Evolutionary conservation across 257 asterid genomes (phyloP).

Genomic region (Solanum tarapatanum): DNA sequence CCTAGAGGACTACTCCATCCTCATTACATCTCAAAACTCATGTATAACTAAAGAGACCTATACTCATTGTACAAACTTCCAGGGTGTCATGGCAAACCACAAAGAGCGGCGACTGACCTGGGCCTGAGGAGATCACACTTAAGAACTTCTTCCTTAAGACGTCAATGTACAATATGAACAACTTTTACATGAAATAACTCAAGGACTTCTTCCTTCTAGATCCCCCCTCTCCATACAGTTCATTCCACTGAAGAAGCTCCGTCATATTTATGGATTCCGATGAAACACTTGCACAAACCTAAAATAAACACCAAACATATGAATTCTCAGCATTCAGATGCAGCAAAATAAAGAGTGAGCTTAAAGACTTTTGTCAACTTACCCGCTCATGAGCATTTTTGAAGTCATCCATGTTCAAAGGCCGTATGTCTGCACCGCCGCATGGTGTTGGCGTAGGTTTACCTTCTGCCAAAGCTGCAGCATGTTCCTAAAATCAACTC

Average conservation of each 20-base stretch:
- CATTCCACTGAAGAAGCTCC: slow-evolving; percentile 78
- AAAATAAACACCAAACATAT: not conserved
- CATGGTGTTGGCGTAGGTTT: slow-evolving; percentile 60
- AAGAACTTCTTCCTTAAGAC: not conserved
- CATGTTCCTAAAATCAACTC: slow-evolving; percentile 52
- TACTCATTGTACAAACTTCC: slow-evolving; percentile 27
- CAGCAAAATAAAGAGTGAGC: not conserved
- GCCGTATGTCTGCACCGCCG: slow-evolving; percentile 67
- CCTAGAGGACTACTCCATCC: slow-evolving; percentile 20
- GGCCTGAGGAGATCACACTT: not conserved
- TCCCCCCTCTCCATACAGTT: slow-evolving; percentile 80
- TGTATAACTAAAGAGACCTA: slow-evolving; percentile 21
- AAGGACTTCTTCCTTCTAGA: slow-evolving; percentile 59
- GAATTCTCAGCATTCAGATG: not conserved
- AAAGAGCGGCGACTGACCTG: not conserved
- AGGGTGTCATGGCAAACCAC: slow-evolving; percentile 13
- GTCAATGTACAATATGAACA: slow-evolving; percentile 3
- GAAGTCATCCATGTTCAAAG: slow-evolving; percentile 69
- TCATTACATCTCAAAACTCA: slow-evolving; percentile 25
- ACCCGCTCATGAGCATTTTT: slow-evolving; percentile 78
- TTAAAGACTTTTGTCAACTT: not conserved
- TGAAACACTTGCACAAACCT: slow-evolving; percentile 81
- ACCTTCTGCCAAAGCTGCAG: slow-evolving; percentile 66
- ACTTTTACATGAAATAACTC: slow-evolving; percentile 66
- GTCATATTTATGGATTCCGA: slow-evolving; percentile 71